A percentile compares a stretch with the other conserved stretches of the same genome.
phyloP scores from a whole-genome alignment of 2,329 filamentous ascomycete genomes.

The Xylaria sp. region DNA sequence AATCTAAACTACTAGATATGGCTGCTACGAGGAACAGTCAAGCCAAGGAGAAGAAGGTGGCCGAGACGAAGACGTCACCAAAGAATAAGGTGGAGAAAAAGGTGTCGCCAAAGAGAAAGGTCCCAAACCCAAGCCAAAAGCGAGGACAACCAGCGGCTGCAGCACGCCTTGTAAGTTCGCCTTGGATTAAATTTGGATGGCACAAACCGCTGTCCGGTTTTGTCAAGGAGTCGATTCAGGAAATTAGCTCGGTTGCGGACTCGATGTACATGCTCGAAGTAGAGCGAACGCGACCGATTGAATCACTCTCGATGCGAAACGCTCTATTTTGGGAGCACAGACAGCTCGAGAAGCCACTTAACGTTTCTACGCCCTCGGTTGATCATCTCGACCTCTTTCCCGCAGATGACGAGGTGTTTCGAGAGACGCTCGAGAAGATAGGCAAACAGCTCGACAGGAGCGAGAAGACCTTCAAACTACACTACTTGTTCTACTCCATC shows the following conservation, averaged over 20 bases:
- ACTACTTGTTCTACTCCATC: conserved; percentile 42
- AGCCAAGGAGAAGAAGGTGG: background rate
- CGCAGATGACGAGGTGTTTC: conserved; percentile 11
- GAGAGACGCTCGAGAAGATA: conserved; percentile 29
- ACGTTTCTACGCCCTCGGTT: conserved; percentile 42
- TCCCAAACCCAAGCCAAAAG: conserved; percentile 9
- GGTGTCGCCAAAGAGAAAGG: conserved; percentile 2
- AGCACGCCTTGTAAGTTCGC: conserved; percentile 39
- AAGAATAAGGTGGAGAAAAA: conserved; percentile 11
- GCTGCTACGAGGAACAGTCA: background rate
- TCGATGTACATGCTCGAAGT: conserved; percentile 43
- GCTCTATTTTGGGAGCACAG: conserved; percentile 47
- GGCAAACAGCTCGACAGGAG: background rate
- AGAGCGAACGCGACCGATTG: conserved; percentile 34
- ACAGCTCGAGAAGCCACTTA: conserved; percentile 25
- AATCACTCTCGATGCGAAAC: conserved; percentile 34
- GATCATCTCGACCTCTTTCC: conserved; percentile 42
- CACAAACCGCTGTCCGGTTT: conserved; percentile 34
- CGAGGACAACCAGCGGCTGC: conserved; percentile 39
- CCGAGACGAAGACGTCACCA: background rate
- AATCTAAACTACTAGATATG: conserved; percentile 22
- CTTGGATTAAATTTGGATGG: conserved; percentile 43
- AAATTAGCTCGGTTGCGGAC: conserved; percentile 28
- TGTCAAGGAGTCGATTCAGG: conserved; percentile 32
- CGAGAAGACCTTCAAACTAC: conserved; percentile 17